A percentile compares a stretch with the other conserved stretches of the same genome.
phyloP scores from a whole-genome alignment of 1,284 basidiomycete genomes.

The Erythrobasidium hasegawianum region DNA sequence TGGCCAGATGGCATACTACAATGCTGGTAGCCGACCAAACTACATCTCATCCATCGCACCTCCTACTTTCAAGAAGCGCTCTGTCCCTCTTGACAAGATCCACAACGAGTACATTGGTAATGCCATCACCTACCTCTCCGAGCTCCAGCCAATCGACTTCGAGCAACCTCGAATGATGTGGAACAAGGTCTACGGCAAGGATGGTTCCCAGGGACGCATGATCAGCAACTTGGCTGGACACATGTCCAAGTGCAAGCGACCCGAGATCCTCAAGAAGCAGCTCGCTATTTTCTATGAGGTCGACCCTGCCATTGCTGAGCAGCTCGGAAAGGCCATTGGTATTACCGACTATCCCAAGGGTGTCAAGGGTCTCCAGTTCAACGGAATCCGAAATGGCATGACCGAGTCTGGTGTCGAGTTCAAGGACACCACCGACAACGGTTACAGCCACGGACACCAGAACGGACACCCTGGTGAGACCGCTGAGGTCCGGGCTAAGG shows the following conservation, averaged over 20 bases:
- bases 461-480: slow-evolving; percentile 28
- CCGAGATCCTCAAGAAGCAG: slow-evolving; percentile 61
- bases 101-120: slow-evolving; percentile 74
- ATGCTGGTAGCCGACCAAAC: slow-evolving; percentile 77
- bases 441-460: slow-evolving; percentile 31
- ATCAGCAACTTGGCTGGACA: slow-evolving; percentile 73
- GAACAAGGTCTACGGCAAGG: slow-evolving; percentile 69
- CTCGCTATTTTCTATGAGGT: slow-evolving; percentile 74
- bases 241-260: slow-evolving; percentile 63
- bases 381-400: slow-evolving; percentile 34
- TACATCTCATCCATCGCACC: slow-evolving; percentile 74
- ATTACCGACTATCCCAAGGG: slow-evolving; percentile 44
- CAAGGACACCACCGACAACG: slow-evolving; percentile 28
- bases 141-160: slow-evolving; percentile 82
- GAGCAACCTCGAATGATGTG: slow-evolving; percentile 81
- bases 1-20: slow-evolving; percentile 60
- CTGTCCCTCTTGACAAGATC: slow-evolving; percentile 48
- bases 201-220: slow-evolving; percentile 61
- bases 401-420: slow-evolving; percentile 37
- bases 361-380: slow-evolving; percentile 36
- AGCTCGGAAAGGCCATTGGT: slow-evolving; percentile 69
- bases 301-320: slow-evolving; percentile 65
- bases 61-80: slow-evolving; percentile 57
- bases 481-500: slow-evolving; percentile 4
- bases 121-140: slow-evolving; percentile 68